Base-by-base conservation (phyloP, 305 asterid species). In the Vinca major region DNA sequence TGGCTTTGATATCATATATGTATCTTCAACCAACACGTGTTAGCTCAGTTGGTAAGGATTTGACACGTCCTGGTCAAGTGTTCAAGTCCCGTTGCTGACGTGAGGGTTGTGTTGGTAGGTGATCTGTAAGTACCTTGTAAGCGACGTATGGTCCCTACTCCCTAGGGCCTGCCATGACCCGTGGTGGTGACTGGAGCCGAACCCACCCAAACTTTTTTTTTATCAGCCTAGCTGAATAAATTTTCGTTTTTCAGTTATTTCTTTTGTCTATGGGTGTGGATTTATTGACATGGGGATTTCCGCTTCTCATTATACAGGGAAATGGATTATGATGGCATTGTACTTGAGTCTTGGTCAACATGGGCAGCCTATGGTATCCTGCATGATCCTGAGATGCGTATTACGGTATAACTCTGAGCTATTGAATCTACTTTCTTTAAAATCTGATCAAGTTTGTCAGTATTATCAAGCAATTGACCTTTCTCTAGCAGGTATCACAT, bases 281-380 rank as follows among this genome's bases (percentile, higher is more conserved):
- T 12, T 66, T 72, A 43, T 45, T 17, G 57, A 19, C 53, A 49
- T 58, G 19, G 64, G 44, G 64, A 14, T 57, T 36, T 14, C 64
- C 13, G 5, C 43, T 55, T 49, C 72, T 40, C 65, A 40, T 71
- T 74, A 49, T 68, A 62, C 62, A 93, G 99, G 89, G 96, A 90
- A 71, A 84, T 93, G 90, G 91, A 80, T 75, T 93, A 84, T 71
- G 97, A 93, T 79, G 99, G 99, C 79, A 91, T 93, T n/a, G 99
- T 93, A 63, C 86, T 93, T 74, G 99, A 91, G 81, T 91, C 97
- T 11, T 93, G 97, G 99, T 89, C 99, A 55, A 89, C 95, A 74
- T 93, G 97, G 99, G 95, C 94, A 65, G 88, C 89, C 70, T 86
- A 87, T 77, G 99, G 97, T 74, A 80, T 93, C 78, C 74, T 93